Base-by-base conservation (phyloP, 2,329 filamentous ascomycete genomes). In the Aureobasidium pullulans region DNA sequence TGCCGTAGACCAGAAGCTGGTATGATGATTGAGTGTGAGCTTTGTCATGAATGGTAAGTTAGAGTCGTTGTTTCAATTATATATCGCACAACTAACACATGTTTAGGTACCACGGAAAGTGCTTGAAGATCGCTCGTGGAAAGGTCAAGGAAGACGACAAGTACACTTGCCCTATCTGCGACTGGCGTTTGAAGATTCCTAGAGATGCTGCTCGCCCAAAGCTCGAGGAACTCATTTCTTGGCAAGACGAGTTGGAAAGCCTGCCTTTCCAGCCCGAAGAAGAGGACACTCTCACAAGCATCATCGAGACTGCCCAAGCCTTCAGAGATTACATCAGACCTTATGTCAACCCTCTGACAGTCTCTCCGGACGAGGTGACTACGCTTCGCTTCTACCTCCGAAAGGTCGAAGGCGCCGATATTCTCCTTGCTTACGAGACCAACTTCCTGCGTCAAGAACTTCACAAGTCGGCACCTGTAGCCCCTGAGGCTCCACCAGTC, bases 21-120 rank as follows among this genome's bases (percentile, higher is more conserved):
- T 54, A 95, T 97, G 88, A 99, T 99, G 94, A 97, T 99, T 67
- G 94, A 99, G 74, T 99, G 94, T 71, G 94, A 97, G 71, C 80
- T 96, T 40, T 99, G 94, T 73, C 93, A 96, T 69, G 94, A 99
- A 77, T 99, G 94, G 94, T 92, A 73, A 78, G 19, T 31, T 36
- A 52, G 66, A 7, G n/a, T 8, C 39, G 10, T 6, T 8, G 4
- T 3, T 37, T 29, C 16, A 37, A 9, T 8, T 10, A 28, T n/a
- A 16, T 16, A 23, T 34, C 19, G 40, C 42, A 29, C 4, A 13
- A 39, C 23, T 57, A 9, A 37, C 10, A 46, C 32, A 32, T 19
- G 6, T 50, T 29, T 62, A 92, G 88, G 89, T 99, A 99, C 70
- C 94, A 99, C 68, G 93, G 94, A 62, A 97, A 96, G 73, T 99